Evolutionary conservation across 2,329 filamentous ascomycete genomes (phyloP).

Genomic region (Sporothrix pseudoabietina): DNA sequence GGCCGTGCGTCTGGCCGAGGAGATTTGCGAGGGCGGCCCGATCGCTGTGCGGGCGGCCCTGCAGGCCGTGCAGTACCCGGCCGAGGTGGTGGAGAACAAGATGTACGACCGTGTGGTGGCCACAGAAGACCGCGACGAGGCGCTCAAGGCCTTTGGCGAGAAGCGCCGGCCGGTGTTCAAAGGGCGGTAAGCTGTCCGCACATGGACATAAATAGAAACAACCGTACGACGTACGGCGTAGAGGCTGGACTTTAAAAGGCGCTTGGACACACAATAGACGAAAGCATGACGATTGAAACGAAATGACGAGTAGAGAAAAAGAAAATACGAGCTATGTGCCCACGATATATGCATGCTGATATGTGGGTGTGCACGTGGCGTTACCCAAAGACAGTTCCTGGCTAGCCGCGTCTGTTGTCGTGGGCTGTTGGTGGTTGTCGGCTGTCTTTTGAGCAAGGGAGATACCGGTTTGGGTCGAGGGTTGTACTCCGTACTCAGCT

Average conservation of each 20-base stretch:
- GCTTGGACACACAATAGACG: conserved; percentile 7
- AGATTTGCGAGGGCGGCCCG: conserved; percentile 82
- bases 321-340: background rate
- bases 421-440: background rate
- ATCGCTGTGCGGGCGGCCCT: conserved; percentile 79
- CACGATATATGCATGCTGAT: background rate
- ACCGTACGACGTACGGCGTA: background rate
- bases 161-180: conserved; percentile 63
- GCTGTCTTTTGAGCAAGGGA: background rate
- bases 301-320: background rate
- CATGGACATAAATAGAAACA: background rate
- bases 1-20: conserved; percentile 74
- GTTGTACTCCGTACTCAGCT: background rate
- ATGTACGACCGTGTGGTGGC: conserved; percentile 83
- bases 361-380: conserved; percentile 6
- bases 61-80: conserved; percentile 71
- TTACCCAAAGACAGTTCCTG: background rate
- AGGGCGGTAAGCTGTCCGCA: conserved; percentile 48
- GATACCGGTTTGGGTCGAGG: conserved; percentile 1
- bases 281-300: conserved; percentile 3
- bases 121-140: conserved; percentile 86
- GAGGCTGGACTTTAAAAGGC: background rate
- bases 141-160: conserved; percentile 76
- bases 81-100: conserved; percentile 78
- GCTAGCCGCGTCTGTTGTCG: background rate